Evolutionary conservation across 495 filamentous ascomycete genomes (phyloP), one percentile per base, ranked within the genome.

Genomic region (Ramalina intermedia): DNA sequence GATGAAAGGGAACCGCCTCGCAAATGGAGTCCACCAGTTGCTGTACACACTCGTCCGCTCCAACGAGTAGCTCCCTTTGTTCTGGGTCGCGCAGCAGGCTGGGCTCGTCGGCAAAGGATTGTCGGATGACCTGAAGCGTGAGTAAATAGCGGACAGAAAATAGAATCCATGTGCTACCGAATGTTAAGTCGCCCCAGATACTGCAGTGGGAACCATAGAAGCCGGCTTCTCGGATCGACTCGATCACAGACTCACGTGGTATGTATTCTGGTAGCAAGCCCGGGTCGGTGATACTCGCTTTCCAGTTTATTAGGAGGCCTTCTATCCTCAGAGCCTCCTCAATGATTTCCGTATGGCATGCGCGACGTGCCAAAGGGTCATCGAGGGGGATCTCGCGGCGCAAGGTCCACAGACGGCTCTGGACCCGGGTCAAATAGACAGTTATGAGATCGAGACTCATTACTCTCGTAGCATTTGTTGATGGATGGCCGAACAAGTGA

Each of bases 131-230:
- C 29, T 51, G 49, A 12, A 51, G 49, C n/a, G 49, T 47, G 33
- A 51, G 49, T 36, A 51, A 35, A 48, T 51, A 51, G 27, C 49
- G 49, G 9, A 51, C 18, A 14, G n/a, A 51, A 20, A 51, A 51
- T 6, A 48, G 43, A 6, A 51, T 37, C 49, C 43, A 49, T 17
- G 18, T 51, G 43, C 27, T 14, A 9, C 23, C 49, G 16, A 51
- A 27, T n/a, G 9, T 21, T 5, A 51, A 44, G 29, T 51, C 35
- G 11, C 6, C 24, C 49, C 49, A 48, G 41, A 51, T 43, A 51
- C 11, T 51, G 35, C 49, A 51, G 43, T 41, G 43, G 21, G 42
- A 37, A 39, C 49, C 49, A 41, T 51, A 51, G 43, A 51, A 51
- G 42, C 49, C 49, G 35, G 49, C 23, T 20, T 48, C 16, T 17